phyloP scores from a whole-genome alignment of 768 basidiomycete species.

The Serendipita sp. region DNA sequence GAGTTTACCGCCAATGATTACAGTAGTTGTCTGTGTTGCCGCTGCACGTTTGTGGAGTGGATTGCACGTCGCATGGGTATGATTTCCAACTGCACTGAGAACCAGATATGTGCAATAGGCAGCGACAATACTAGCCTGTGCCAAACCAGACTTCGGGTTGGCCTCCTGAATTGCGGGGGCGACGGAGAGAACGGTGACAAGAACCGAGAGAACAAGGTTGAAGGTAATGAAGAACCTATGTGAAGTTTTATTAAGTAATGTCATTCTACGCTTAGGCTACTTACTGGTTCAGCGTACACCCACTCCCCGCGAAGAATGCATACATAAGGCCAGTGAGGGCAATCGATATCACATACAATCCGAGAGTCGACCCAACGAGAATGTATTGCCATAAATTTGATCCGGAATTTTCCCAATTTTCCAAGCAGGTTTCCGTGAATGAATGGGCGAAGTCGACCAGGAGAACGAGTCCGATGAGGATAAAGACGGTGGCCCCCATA shows the following conservation, averaged over 20 bases:
- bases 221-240: constrained; percentile 73
- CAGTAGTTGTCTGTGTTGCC: constrained; percentile 67
- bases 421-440: constrained; percentile 93
- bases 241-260: not conserved
- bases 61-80: constrained; percentile 71
- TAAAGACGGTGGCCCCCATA: constrained; percentile 86
- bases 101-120: constrained; percentile 94
- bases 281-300: constrained; percentile 72
- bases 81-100: constrained; percentile 85
- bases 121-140: constrained; percentile 93
- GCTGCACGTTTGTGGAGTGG: constrained; percentile 54
- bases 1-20: constrained; percentile 53
- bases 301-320: constrained; percentile 75
- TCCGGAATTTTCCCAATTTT: constrained; percentile 80
- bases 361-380: constrained; percentile 80
- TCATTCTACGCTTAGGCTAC: not conserved
- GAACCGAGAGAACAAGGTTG: constrained; percentile 67
- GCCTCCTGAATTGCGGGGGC: constrained; percentile 77
- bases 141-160: constrained; percentile 88
- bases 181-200: constrained; percentile 69
- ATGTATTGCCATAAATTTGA: constrained; percentile 95
- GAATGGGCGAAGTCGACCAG: constrained; percentile 97
- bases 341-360: constrained; percentile 71
- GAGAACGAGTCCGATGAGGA: constrained; percentile 90
- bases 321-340: constrained; percentile 80